These are phyloP conservation scores for Cordyceps farinosa DNA, from an alignment of 2,329 filamentous ascomycete species.

Conservation along the genomic window DNA sequence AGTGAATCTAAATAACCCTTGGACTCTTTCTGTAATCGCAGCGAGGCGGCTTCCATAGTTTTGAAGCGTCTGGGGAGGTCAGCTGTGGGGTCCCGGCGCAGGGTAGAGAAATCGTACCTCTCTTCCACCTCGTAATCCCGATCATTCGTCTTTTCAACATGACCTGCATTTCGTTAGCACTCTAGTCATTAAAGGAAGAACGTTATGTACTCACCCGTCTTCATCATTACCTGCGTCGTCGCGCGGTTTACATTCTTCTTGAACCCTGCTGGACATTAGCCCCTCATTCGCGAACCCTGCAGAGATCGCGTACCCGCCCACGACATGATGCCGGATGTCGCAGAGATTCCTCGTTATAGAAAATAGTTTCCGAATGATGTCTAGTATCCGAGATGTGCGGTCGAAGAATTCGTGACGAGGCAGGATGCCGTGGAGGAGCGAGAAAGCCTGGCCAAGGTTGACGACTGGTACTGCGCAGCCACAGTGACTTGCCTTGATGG, in stretches of 20 bases:
- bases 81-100: slow-evolving; percentile 17
- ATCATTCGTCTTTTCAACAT: slow-evolving; percentile 98
- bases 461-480: slow-evolving; percentile 16
- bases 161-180: slow-evolving; percentile 50
- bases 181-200: neutral
- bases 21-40: slow-evolving; percentile 92
- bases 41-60: slow-evolving; percentile 93
- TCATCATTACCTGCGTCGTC: slow-evolving; percentile 99
- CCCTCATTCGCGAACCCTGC: slow-evolving; percentile 27
- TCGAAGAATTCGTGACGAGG: neutral
- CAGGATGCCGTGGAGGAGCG: neutral
- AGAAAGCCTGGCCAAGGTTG: slow-evolving; percentile 13
- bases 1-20: slow-evolving; percentile 97
- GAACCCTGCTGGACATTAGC: slow-evolving; percentile 39
- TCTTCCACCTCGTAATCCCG: slow-evolving; percentile 98
- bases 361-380: neutral
- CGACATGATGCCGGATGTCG: slow-evolving; percentile 51
- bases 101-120: slow-evolving; percentile 48
- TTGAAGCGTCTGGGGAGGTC: slow-evolving; percentile 70
- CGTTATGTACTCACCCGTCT: slow-evolving; percentile 61
- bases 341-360: neutral
- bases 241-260: slow-evolving; percentile 97
- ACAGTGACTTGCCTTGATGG: slow-evolving; percentile 11
- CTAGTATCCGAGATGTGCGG: neutral
- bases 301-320: slow-evolving; percentile 58